Evolutionary conservation across 2,329 filamentous ascomycete genomes (phyloP), one percentile per base, ranked within the genome.

Genomic region (Microcyclospora pomicola): DNA sequence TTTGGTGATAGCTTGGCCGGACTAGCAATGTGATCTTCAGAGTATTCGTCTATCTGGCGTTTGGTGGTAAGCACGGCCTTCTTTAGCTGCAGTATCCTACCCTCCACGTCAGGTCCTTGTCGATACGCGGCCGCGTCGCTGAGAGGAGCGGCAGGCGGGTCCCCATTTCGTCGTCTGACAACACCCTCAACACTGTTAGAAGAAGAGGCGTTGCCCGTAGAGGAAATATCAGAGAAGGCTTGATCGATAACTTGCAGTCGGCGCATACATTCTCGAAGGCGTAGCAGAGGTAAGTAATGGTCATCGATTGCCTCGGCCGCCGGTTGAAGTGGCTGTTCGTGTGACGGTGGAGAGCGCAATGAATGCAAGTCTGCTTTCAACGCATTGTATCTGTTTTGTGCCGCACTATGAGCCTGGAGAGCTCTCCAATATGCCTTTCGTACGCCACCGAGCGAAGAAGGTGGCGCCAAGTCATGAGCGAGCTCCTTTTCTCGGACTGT

Each of bases 361-460:
- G 51, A 38, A 27, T 46, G 41, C 13, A 58, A 33, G 13, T 56
- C 55, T 10, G 48, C 38, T 36, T 52, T 55, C 15, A 58, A 37
- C 6, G 45, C 37, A 30, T 56, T 51, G 41, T 53, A 54, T 38
- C 40, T 47, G 14, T 44, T 41, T 34, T 53, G 51, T 3, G 55
- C 54, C 9, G 39, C 42, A 13, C 43, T 35, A 37, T 58, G 53
- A 3, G 52, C 53, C 31, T 50, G 40, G 34, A 58, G 39, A 10
- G 55, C 54, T 35, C 47, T 42, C 31, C 48, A 41, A 40, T 57
- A 58, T 9, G 55, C 54, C 41, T 46, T 49, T 6, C 52, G 49
- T 4, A 55, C 53, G 5, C 54, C 53, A 9, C 34, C 44, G 5
- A 57, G 35, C 1, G 42, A 34, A 15, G 48, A 33, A 5, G 44